These are phyloP conservation scores for Epichloe elymi DNA, from an alignment of 2,329 filamentous ascomycete genomes.

Conservation along the genomic window DNA sequence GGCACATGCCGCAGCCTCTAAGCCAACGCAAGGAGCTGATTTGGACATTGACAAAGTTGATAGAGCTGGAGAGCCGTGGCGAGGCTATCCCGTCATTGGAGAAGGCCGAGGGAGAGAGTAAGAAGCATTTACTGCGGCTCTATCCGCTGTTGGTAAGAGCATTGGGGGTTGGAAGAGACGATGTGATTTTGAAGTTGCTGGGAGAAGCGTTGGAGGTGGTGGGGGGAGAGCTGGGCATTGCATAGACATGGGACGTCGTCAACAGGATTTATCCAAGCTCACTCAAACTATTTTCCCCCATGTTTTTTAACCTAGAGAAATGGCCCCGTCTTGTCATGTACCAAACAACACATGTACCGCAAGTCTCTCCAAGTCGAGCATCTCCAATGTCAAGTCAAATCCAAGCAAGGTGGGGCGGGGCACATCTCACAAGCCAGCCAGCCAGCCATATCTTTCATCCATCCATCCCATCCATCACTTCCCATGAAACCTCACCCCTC, in stretches of 20 bases:
- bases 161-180: conserved; percentile 43
- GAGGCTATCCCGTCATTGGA: conserved; percentile 49
- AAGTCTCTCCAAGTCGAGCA: too few species aligned
- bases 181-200: conserved; percentile 43
- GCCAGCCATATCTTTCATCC: neutral
- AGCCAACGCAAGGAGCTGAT: conserved; percentile 68
- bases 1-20: conserved; percentile 76
- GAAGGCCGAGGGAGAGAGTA: conserved; percentile 38
- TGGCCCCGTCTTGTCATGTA: too few species aligned
- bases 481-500: too few species aligned
- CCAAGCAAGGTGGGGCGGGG: too few species aligned
- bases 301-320: neutral
- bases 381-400: too few species aligned
- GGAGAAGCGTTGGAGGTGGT: conserved; percentile 49
- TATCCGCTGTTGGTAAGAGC: conserved; percentile 66
- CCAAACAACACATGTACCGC: too few species aligned
- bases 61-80: conserved; percentile 54
- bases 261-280: too few species aligned
- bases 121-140: conserved; percentile 66
- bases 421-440: neutral
- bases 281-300: too few species aligned
- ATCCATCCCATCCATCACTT: neutral
- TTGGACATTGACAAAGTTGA: conserved; percentile 54
- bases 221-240: conserved; percentile 34
- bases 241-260: neutral